Evolutionary conservation across 345 rosid species (phyloP).

Genomic region (Gossypium ekmanianum): DNA sequence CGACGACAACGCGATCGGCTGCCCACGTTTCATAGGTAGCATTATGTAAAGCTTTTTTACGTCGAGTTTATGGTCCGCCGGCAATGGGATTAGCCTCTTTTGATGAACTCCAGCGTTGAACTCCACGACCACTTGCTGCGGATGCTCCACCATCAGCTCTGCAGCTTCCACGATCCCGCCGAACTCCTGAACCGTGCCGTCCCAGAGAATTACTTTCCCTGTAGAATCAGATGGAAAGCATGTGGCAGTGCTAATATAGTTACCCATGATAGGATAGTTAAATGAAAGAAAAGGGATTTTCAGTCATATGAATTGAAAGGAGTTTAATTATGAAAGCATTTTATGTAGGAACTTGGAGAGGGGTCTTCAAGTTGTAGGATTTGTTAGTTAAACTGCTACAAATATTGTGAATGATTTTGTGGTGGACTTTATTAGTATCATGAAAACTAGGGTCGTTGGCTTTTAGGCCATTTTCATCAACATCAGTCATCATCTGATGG

Average conservation of each 20-base stretch:
- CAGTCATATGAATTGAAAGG: background rate
- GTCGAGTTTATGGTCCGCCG: constrained; percentile 55
- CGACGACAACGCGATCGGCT: constrained; percentile 29
- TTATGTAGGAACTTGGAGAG: background rate
- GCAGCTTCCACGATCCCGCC: constrained; percentile 37
- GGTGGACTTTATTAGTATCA: constrained; percentile 36
- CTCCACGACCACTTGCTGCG: constrained; percentile 62
- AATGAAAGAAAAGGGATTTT: background rate
- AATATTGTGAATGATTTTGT: constrained; percentile 29
- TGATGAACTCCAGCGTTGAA: constrained; percentile 25
- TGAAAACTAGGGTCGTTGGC: constrained; percentile 30
- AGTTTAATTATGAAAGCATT: background rate
- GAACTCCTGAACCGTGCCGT: constrained; percentile 44
- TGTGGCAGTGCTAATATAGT: constrained; percentile 24
- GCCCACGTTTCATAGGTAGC: constrained; percentile 53
- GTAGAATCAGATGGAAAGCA: constrained; percentile 3
- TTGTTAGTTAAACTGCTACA: constrained; percentile 65
- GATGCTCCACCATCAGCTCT: constrained; percentile 65
- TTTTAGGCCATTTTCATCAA: background rate
- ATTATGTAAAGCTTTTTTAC: constrained; percentile 41
- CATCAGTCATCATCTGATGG: background rate
- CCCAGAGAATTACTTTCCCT: constrained; percentile 48
- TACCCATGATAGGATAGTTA: constrained; percentile 37
- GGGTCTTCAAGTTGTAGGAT: background rate
- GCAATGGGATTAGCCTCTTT: constrained; percentile 46